Evolutionary conservation across 202 grass and related monocot genomes (phyloP).

Genomic region (Saccharum hybrid): DNA sequence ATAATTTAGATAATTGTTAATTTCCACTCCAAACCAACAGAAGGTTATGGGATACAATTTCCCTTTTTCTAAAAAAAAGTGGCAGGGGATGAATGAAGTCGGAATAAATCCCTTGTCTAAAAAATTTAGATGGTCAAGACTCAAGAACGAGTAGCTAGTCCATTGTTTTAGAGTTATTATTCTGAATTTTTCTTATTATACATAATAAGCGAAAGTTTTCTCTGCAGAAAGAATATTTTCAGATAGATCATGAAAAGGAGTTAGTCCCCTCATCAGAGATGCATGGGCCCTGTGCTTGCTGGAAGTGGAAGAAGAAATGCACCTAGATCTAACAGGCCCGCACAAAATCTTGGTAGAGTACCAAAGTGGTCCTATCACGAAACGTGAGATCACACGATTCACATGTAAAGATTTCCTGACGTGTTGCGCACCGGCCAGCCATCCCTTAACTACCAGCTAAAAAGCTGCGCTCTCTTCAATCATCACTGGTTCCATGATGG

Average conservation of each 20-base stretch:
- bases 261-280: not conserved
- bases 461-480: not conserved
- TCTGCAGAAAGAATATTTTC: not conserved
- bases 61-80: no score
- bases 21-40: not conserved
- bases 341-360: not conserved
- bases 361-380: not conserved
- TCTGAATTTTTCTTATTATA: not conserved
- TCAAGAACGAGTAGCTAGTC: not conserved
- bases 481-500: not conserved
- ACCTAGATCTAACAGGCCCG: not conserved
- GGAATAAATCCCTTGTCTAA: no score
- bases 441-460: conserved; percentile 29
- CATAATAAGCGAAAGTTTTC: not conserved
- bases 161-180: not conserved
- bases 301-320: not conserved
- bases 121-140: not conserved
- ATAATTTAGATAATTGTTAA: not conserved
- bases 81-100: no score
- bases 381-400: not conserved
- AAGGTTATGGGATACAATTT: not conserved
- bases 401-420: conserved; percentile 24
- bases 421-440: conserved; percentile 23
- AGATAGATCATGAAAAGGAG: not conserved
- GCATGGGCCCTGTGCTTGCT: not conserved